phyloP scores from a whole-genome alignment of 768 basidiomycete species.

The Cystofilobasidium macerans region DNA sequence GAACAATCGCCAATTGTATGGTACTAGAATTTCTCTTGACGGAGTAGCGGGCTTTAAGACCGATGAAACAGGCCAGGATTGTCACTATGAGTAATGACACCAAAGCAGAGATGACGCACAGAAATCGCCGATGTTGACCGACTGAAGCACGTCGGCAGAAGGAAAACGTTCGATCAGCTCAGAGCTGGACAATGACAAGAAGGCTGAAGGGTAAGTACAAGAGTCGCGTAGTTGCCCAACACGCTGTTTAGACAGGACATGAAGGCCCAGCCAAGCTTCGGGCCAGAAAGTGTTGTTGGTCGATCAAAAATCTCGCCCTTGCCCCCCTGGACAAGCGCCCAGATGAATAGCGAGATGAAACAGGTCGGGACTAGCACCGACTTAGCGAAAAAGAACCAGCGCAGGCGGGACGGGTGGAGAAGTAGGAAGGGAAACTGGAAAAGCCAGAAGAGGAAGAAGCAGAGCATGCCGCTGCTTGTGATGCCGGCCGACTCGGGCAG shows the following conservation, averaged over 20 bases:
- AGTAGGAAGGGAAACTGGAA: conserved; percentile 25
- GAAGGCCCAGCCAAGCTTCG: conserved; percentile 63
- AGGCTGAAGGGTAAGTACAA: no score
- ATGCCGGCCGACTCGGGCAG: conserved; percentile 30
- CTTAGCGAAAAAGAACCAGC: conserved; percentile 64
- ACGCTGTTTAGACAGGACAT: conserved; percentile 64
- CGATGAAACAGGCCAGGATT: no score
- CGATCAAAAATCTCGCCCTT: conserved; percentile 50
- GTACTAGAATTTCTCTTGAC: no score
- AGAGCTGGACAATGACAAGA: conserved; percentile 30
- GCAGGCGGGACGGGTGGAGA: conserved; percentile 60
- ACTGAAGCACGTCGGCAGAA: no score
- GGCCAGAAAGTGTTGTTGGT: conserved; percentile 48
- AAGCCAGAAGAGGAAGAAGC: conserved; percentile 30
- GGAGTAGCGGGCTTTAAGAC: no score
- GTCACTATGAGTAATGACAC: no score
- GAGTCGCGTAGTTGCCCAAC: conserved; percentile 52
- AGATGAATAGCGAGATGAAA: conserved; percentile 63
- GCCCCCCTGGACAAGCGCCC: conserved; percentile 56
- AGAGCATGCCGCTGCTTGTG: conserved; percentile 28
- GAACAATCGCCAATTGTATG: no score
- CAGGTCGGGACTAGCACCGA: conserved; percentile 52
- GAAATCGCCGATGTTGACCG: no score
- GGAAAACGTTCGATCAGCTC: no score
- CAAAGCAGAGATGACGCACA: no score